phyloP scores from a whole-genome alignment of 768 basidiomycete species.

The Trametes punicea region DNA sequence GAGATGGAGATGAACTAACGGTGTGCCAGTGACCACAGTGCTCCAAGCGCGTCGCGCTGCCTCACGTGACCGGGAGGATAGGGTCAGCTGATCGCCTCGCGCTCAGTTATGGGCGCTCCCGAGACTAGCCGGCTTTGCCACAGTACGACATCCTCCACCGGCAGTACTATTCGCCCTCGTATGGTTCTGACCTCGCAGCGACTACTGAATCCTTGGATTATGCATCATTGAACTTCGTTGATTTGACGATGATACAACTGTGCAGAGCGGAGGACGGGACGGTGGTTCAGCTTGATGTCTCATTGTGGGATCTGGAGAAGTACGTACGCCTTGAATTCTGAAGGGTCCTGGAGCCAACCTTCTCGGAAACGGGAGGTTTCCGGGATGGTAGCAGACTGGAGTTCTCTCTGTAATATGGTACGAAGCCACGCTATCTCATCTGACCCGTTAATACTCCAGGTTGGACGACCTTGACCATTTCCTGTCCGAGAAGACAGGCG shows the following conservation, averaged over 20 bases:
- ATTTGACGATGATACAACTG: constrained; percentile 35
- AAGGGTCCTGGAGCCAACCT: too few species aligned
- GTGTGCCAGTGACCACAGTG: neutral
- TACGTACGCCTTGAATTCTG: constrained; percentile 28
- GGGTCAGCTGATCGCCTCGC: constrained; percentile 2
- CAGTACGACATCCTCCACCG: neutral
- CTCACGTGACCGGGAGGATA: neutral
- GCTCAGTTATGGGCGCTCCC: constrained; percentile 1
- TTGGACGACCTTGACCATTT: constrained; percentile 67
- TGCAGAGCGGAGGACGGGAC: constrained; percentile 42
- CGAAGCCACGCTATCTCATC: too few species aligned
- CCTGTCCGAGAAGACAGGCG: constrained; percentile 65
- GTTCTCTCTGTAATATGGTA: too few species aligned
- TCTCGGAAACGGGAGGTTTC: too few species aligned
- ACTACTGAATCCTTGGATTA: neutral
- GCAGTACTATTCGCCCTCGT: neutral
- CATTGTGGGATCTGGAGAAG: constrained; percentile 77
- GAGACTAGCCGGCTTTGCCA: neutral
- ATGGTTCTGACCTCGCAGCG: neutral
- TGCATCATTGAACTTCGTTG: neutral
- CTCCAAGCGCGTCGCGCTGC: neutral
- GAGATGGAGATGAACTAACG: neutral
- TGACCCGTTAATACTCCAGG: constrained; percentile 37
- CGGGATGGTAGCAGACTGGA: too few species aligned
- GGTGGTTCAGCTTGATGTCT: constrained; percentile 50